Conservation (phyloP, 2,329 filamentous ascomycete species). For the Teratosphaeria nubilosa region DNA sequence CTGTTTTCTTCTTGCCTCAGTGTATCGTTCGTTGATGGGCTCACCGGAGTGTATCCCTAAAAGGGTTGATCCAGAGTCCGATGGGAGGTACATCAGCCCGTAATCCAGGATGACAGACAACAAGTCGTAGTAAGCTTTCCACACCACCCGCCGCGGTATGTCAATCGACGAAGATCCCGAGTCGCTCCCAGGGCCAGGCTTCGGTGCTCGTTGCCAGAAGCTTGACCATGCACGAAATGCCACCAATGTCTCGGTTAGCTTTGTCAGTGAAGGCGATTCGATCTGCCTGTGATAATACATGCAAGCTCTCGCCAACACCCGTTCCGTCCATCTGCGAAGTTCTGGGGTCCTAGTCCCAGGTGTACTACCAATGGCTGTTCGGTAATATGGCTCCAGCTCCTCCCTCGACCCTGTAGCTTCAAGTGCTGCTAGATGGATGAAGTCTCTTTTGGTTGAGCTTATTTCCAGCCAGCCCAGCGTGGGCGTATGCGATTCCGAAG, state of each 20-base stretch:
- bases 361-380: constrained; percentile 10
- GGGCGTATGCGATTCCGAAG: constrained; percentile 32
- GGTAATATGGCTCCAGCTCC: constrained; percentile 15
- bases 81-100: constrained; percentile 45
- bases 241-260: constrained; percentile 15
- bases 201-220: constrained; percentile 46
- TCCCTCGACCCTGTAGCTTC: constrained; percentile 14
- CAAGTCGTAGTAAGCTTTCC: constrained; percentile 75
- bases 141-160: constrained; percentile 52
- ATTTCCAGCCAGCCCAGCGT: constrained; percentile 64
- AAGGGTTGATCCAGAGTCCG: constrained; percentile 1
- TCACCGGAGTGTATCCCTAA: constrained; percentile 18
- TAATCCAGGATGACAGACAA: constrained; percentile 66
- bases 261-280: constrained; percentile 10
- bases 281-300: constrained; percentile 17
- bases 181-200: constrained; percentile 2
- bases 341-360: constrained; percentile 21
- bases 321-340: constrained; percentile 24
- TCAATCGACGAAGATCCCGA: constrained; percentile 33
- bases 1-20: constrained; percentile 37
- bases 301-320: constrained; percentile 21
- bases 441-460: constrained; percentile 40
- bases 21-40: constrained; percentile 16
- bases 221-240: constrained; percentile 54
- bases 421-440: constrained; percentile 20